Base-by-base conservation (phyloP, 768 basidiomycete species). In the Dendrothele bispora region DNA sequence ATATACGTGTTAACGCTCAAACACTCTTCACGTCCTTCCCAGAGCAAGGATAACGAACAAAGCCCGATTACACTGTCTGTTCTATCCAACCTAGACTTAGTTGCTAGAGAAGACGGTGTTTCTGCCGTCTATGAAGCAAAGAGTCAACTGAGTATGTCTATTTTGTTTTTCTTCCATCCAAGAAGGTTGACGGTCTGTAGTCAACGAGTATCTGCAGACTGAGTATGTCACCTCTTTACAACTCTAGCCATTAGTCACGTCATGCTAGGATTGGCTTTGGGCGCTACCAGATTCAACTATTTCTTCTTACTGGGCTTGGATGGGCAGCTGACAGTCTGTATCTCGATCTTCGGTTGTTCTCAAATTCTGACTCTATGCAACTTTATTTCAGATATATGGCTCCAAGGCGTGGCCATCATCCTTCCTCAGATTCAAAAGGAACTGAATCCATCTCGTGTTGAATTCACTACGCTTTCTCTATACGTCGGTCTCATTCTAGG, bases 401-500 rank as follows among this genome's bases (percentile, higher is more conserved):
- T 78, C 10, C 77, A 78, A 52, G 76, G 73, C 3, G 66, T 75
- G 1, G 75, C 74, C 8, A 62, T 77, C 29, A 71, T 75, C 17
- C 66, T 78, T 18, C 65, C 68, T 0, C 73, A 76, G 54, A 67
- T 77, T 2, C 57, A 71, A 29, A 63, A 65, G 49, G 77, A 77
- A 36, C 54, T 79, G 38, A 62, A 70, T 38, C 77, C 77, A 4
- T 52, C 58, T 14, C 64, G 66, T 36, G 56, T 78, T 17, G 75
- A 75, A 50, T 76, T 73, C 57, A 65, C 75, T 3, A 75, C 74
- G 7, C 58, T 78, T 20, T 66, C 75, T 0, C 65, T 78, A 18
- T 79, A 72, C 51, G 71, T 69, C 7, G 78, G 77, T 3, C 59
- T 79, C 29, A 74, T 78, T n/a, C 58, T 74, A 7, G 77, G 77